Conservation (phyloP, 2,329 filamentous ascomycete species). For the Aspergillus quadricinctus region DNA sequence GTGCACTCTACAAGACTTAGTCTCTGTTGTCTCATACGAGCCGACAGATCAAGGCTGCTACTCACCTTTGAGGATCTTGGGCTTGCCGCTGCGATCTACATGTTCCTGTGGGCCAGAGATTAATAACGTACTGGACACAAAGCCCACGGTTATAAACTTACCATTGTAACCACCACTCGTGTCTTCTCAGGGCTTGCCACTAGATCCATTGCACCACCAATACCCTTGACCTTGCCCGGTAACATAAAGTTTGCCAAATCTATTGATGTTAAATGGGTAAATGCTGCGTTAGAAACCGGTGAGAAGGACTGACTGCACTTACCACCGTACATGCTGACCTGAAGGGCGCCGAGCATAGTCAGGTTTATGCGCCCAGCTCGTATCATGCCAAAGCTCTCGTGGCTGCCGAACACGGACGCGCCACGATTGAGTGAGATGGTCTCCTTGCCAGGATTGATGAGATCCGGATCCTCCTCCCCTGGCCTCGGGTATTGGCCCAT, state of each 20-base stretch:
- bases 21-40: too few relatives aligned
- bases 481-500: conserved; percentile 73
- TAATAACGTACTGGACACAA: too few relatives aligned
- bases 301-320: too few relatives aligned
- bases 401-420: conserved; percentile 71
- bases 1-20: conserved; percentile 44
- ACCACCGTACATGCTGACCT: conserved; percentile 74
- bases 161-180: conserved; percentile 68
- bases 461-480: conserved; percentile 67
- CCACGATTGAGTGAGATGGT: conserved; percentile 75
- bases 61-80: conserved; percentile 54
- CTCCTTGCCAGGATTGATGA: conserved; percentile 85
- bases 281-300: too few relatives aligned
- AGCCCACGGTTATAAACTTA: too few relatives aligned
- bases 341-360: conserved; percentile 76
- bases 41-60: too few relatives aligned
- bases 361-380: conserved; percentile 78
- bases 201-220: conserved; percentile 76
- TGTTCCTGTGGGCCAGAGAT: conserved; percentile 44
- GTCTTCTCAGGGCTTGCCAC: conserved; percentile 67
- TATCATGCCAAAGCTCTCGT: conserved; percentile 85
- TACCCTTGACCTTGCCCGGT: conserved; percentile 79
- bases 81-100: conserved; percentile 63
- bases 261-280: too few relatives aligned
- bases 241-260: conserved; percentile 90